Base-by-base conservation (phyloP, 2,329 filamentous ascomycete genomes). In the Sporothrix inflata region DNA sequence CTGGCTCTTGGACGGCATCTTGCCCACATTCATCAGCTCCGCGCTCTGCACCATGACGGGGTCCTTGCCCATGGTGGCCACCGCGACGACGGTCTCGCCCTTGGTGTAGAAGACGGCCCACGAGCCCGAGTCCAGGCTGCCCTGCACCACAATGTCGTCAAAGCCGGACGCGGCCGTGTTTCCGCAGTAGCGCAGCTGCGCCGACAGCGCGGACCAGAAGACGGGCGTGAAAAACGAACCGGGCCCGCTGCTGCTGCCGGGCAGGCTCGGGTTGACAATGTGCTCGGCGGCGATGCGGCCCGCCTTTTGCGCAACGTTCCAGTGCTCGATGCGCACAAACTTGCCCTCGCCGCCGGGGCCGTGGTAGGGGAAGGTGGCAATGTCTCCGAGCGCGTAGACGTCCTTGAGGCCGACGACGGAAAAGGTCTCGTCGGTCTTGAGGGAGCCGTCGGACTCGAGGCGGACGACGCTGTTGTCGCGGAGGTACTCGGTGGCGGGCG, bases 221-320 rank as follows among this genome's bases (percentile, higher is more conserved):
- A 99, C 88, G 0, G 96, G 96, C 72, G 96, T 95, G 82, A 97
- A 98, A 2, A 88, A 85, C 69, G 71, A 40, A 8, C 53, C 76
- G 92, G 90, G 0, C 90, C 85, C 16, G 34, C 61, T 27, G 77
- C 92, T 90, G 0, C 90, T 85, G 74, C 86, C 85, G 61, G 86
- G 19, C 57, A 16, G 80, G 8, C 86, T 82, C 0, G 91, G 87
- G 77, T 91, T 85, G 76, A 90, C 87, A 78, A 99, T 97, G 77
- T 92, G 89, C 69, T 86, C 85, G 1, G 94, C 96, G 0, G 92
- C 95, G 30, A 88, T 87, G 57, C 95, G 92, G 2, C 96, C 96
- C 1, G 93, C 86, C 78, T 98, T 98, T 79, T 98, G 96, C 4
- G 96, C 96, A 2, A 99, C 96, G 82, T 98, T 95, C 96, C 96